These are phyloP conservation scores for Monosporascus cannonballus DNA, from an alignment of 2,329 filamentous ascomycete species.

Conservation along the genomic window DNA sequence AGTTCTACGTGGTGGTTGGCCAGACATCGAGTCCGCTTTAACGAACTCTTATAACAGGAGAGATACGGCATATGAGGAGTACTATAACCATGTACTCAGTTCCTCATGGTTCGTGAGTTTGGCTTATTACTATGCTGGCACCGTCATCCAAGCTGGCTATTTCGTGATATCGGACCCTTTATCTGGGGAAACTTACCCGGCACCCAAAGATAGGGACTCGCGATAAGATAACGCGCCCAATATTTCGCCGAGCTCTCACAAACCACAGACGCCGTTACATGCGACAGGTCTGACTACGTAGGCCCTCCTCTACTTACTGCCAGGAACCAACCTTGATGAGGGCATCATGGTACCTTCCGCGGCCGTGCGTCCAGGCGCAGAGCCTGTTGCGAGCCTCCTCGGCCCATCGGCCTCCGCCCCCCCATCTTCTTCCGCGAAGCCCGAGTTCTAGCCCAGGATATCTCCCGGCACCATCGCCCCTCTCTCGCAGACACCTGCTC, in stretches of 20 bases:
- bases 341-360: neutral
- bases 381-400: neutral
- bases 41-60: no score
- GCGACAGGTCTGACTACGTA: no score
- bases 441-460: neutral
- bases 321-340: neutral
- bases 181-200: neutral
- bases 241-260: neutral
- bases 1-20: no score
- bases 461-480: neutral
- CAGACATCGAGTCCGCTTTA: no score
- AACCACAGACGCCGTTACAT: no score
- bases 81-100: no score
- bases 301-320: no score
- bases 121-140: no score
- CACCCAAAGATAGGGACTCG: neutral
- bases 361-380: neutral
- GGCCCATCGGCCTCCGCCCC: neutral
- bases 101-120: no score
- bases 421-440: neutral
- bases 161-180: neutral
- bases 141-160: neutral
- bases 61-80: no score
- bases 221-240: neutral
- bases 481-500: constrained; percentile 31